phyloP scores from a whole-genome alignment of 1,284 basidiomycete species.

The Ustilago crameri region DNA sequence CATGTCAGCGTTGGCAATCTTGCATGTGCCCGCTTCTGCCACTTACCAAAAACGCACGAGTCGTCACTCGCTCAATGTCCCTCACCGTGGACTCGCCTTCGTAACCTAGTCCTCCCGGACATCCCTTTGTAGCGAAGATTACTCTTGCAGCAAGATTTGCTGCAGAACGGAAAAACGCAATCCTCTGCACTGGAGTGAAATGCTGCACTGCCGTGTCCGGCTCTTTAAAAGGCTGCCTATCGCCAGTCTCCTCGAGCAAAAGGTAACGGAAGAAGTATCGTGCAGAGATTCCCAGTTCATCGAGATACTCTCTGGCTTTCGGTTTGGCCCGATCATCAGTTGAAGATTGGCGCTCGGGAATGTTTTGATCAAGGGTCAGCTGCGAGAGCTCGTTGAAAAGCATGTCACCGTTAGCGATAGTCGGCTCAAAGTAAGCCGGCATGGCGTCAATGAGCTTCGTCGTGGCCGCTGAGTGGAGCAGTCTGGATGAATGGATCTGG shows the following conservation, averaged over 20 bases:
- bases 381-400: conserved; percentile 10
- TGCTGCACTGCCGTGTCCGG: conserved; percentile 2
- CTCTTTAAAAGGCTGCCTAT: neutral
- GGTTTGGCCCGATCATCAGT: neutral
- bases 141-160: conserved; percentile 26
- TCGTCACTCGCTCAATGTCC: conserved; percentile 5
- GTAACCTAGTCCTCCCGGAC: conserved; percentile 9
- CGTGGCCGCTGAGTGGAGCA: neutral
- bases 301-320: conserved; percentile 7
- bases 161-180: conserved; percentile 19
- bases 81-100: neutral
- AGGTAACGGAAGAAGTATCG: conserved; percentile 20
- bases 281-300: conserved; percentile 12
- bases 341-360: conserved; percentile 1
- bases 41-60: conserved; percentile 15
- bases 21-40: neutral
- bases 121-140: conserved; percentile 5
- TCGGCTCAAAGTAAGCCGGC: neutral
- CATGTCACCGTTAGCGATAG: conserved; percentile 4
- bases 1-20: too few relatives aligned
- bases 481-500: neutral
- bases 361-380: neutral
- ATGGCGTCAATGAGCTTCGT: neutral
- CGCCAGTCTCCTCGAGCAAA: neutral
- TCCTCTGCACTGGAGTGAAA: conserved; percentile 8